Evolutionary conservation across 2,329 filamentous ascomycete species (phyloP), one percentile per base, ranked within the genome.

Genomic region (Neurospora sp.): DNA sequence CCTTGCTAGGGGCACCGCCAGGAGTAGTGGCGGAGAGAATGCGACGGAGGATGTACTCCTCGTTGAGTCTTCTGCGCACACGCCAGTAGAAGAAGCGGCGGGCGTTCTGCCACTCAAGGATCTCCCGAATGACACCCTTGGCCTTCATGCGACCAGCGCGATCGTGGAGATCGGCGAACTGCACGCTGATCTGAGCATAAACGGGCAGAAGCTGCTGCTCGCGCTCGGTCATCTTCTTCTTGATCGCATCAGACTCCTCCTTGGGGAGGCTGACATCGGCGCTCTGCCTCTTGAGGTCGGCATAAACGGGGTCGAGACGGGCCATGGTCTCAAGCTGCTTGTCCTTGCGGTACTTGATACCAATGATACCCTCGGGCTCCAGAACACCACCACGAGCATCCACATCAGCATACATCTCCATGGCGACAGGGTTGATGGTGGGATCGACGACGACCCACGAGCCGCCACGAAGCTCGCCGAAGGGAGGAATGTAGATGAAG

Each of bases 81-180:
- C 96, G 95, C 96, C 96, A 99, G 91, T 98, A 99, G 87, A 99
- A 98, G 92, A 96, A 98, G 78, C 95, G 91, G 74, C 96, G 91
- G 10, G 95, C 90, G 76, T 97, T 91, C 79, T 88, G 86, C 96
- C 95, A 98, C 77, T 91, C 87, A 52, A 99, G 86, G 13, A 89
- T 84, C 76, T 92, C 88, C 73, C 96, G 93, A 77, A 99, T 97
- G 70, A 91, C 90, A 73, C 93, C 91, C 90, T 99, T 99, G 81
- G 96, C 96, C 84, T 97, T 89, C 96, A 99, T 99, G 82, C 96
- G 93, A 71, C 94, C 96, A 62, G 96, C 91, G 66, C 96, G 94
- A 81, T 99, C 96, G 84, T 99, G 96, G 67, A 99, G 87, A 81
- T 99, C 96, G 71, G 96, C 95, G 76, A 97, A 99, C 80, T 99